phyloP scores from a whole-genome alignment of 2,329 filamentous ascomycete genomes.

The Ophiostoma sp. region DNA sequence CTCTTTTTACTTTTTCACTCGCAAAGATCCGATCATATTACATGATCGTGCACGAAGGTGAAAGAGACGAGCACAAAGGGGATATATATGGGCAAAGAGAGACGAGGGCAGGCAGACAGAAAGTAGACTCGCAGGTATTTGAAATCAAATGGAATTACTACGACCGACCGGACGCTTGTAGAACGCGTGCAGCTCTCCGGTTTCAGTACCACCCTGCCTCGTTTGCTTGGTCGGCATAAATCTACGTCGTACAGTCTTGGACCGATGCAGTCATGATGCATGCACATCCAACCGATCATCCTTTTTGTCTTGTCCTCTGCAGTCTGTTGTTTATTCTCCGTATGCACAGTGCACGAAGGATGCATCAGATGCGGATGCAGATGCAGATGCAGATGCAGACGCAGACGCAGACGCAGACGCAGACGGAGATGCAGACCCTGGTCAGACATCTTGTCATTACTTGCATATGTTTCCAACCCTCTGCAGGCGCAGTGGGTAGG shows the following conservation, averaged over 20 bases:
- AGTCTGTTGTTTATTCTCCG: background rate
- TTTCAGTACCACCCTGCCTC: constrained; percentile 3
- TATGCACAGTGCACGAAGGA: background rate
- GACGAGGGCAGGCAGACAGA: background rate
- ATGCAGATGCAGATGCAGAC: background rate
- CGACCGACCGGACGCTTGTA: background rate
- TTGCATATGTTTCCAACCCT: constrained; percentile 7
- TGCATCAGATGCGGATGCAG: background rate
- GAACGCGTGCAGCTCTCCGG: background rate
- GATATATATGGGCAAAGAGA: too few species aligned
- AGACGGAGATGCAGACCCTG: background rate
- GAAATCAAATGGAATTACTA: background rate
- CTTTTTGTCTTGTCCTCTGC: background rate
- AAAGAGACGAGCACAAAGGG: too few species aligned
- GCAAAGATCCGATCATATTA: too few species aligned
- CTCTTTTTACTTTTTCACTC: too few species aligned
- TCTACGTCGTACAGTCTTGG: too few species aligned
- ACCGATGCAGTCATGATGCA: too few species aligned
- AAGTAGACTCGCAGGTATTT: background rate
- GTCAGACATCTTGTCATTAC: background rate
- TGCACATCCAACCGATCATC: too few species aligned
- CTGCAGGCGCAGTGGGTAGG: background rate
- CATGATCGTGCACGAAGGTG: too few species aligned
- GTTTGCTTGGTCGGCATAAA: background rate
- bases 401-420: too few species aligned